Percentiles rank a stretch among this genome's conserved stretches.
These are phyloP conservation scores for Glycine latifolia DNA, from an alignment of 306 rosid species.

Conservation along the genomic window DNA sequence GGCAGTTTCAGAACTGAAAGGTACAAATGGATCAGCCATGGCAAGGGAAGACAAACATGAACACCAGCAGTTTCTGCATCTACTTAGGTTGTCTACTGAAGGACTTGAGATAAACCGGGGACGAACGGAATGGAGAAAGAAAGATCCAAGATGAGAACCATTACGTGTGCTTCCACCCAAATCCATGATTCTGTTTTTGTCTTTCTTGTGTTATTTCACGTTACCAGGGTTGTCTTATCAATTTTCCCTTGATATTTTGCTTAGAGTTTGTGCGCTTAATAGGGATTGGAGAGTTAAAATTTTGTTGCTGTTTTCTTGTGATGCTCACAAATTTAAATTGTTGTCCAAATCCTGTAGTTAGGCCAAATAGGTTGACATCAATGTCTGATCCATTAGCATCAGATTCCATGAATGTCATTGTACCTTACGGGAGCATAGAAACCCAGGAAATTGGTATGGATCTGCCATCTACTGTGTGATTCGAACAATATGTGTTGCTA, in stretches of 20 bases:
- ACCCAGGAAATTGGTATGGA: neutral
- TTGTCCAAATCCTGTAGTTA: constrained; percentile 31
- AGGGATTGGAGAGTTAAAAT: constrained; percentile 36
- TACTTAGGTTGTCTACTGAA: constrained; percentile 72
- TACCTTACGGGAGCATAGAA: neutral
- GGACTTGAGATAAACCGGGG: constrained; percentile 92
- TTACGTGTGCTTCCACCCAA: neutral
- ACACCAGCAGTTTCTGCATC: constrained; percentile 74
- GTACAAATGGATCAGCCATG: constrained; percentile 66
- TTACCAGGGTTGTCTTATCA: neutral
- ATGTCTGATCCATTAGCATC: neutral
- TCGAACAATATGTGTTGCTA: neutral
- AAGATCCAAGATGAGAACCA: constrained; percentile 66
- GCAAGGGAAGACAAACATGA: constrained; percentile 50
- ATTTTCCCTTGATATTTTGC: neutral
- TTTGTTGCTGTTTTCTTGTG: constrained; percentile 17
- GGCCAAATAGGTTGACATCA: constrained; percentile 5
- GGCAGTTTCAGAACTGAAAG: constrained; percentile 52
- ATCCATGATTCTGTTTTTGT: constrained; percentile 17
- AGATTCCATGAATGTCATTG: constrained; percentile 15
- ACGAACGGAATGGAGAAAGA: constrained; percentile 91
- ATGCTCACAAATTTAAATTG: constrained; percentile 20
- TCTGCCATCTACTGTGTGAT: constrained; percentile 7
- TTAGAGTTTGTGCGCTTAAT: constrained; percentile 2
- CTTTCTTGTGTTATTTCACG: constrained; percentile 27